Evolutionary conservation across 805 yeast species (phyloP), one percentile per base, ranked within the genome.

Genomic region (Candida maris): DNA sequence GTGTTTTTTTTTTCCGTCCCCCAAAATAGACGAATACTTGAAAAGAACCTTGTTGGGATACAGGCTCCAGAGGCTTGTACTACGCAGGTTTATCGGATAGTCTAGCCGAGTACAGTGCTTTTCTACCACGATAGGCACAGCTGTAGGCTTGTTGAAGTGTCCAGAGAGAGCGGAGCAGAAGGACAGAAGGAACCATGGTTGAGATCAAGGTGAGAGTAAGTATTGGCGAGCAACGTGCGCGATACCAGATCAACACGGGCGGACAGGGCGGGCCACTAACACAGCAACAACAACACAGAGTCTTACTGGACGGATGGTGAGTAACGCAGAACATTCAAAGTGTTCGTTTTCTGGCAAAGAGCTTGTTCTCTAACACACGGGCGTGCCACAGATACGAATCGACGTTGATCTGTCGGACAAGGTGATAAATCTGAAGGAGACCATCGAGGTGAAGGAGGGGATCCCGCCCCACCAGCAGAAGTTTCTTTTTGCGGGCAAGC

Each of bases 401-500:
- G 87, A 82, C 48, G 76, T 84, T 26, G 89, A 82, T 48, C 76
- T 85, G 32, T 52, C 70, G 6, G 88, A 82, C 52, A 75, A 71
- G 56, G 79, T 75, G 49, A 51, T 56, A 27, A 76, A 82, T 32
- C 79, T 91, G 62, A 91, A 91, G 62, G 97, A 91, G 57, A 75
- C 83, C 57, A 77, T 91, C 67, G 97, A 93, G 60, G 96, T 91
- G 56, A 86, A 86, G 52, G 97, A 91, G 59, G 98, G 97, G 2
- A 91, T 91, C 38, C 96, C 97, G 2, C 97, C 97, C 8, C 79
- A 85, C 20, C 98, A 91, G 64, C 98, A 93, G 63, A 77, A 96
- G 49, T 77, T 91, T 47, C 81, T 91, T 52, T 87, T 75, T 63
- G 80, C 84, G 38, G 98, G 98, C 15, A 85, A 86, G 49, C 97